Evolutionary conservation across 805 yeast species (phyloP).

Genomic region (Jamesozyma gamospora): DNA sequence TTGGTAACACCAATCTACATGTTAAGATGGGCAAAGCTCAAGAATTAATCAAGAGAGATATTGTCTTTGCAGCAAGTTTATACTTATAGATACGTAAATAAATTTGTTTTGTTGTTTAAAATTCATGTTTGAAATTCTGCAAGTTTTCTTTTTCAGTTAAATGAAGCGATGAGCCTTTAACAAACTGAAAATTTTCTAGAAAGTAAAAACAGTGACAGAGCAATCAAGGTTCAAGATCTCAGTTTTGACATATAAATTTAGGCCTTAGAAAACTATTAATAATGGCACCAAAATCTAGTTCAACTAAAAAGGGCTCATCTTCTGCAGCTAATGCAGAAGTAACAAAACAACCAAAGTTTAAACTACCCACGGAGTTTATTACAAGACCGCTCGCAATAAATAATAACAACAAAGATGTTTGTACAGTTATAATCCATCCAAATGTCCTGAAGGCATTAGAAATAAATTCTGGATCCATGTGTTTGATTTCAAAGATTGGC

Average conservation of each 20-base stretch:
- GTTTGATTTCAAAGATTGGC: constrained; percentile 37
- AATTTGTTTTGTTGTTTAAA: no score
- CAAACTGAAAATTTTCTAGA: not conserved
- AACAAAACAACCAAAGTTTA: constrained; percentile 23
- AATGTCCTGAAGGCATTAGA: constrained; percentile 40
- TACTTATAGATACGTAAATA: constrained; percentile 42
- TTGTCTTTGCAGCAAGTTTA: constrained; percentile 92
- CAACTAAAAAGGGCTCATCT: constrained; percentile 22
- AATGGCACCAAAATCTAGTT: constrained; percentile 25
- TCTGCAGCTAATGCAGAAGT: constrained; percentile 11
- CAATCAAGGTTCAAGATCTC: no score
- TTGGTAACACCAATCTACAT: constrained; percentile 87
- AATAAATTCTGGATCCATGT: constrained; percentile 36
- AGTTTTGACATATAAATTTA: no score
- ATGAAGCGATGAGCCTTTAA: not conserved
- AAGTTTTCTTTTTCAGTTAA: not conserved
- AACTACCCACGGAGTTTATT: constrained; percentile 32
- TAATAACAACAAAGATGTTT: constrained; percentile 23
- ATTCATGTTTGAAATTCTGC: no score
- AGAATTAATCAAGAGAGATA: constrained; percentile 90
- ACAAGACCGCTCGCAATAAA: constrained; percentile 29
- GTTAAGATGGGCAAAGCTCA: constrained; percentile 87
- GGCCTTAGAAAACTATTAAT: not conserved
- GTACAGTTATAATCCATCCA: constrained; percentile 35
- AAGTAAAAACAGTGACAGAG: no score